phyloP scores from a whole-genome alignment of 2,329 filamentous ascomycete species.

The Fusarium sp. region DNA sequence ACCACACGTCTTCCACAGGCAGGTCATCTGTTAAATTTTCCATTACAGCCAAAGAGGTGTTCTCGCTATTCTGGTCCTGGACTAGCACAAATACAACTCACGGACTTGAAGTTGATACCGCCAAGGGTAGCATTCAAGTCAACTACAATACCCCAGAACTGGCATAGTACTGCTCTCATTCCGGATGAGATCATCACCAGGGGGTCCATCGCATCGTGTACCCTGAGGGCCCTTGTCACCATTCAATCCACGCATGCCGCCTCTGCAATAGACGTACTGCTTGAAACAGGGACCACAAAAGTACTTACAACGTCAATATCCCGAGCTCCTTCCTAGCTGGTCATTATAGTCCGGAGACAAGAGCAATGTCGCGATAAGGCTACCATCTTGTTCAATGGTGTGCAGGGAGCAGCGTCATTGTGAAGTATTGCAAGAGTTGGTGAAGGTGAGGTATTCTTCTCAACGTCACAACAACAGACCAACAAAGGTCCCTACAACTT shows the following conservation, averaged over 20 bases:
- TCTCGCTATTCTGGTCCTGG: not conserved
- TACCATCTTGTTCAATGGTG: slow-evolving; percentile 17
- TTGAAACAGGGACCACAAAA: slow-evolving; percentile 27
- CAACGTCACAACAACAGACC: not conserved
- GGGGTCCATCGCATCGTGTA: slow-evolving; percentile 9
- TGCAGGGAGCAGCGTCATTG: not conserved
- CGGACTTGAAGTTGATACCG: not conserved
- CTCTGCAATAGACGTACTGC: slow-evolving; percentile 13
- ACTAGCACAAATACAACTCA: slow-evolving; percentile 7
- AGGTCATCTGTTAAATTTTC: not conserved
- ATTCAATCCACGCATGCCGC: slow-evolving; percentile 5
- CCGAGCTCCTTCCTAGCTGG: slow-evolving; percentile 43
- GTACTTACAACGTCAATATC: slow-evolving; percentile 24
- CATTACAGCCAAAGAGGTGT: not conserved
- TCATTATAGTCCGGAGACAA: not conserved
- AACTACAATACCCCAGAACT: not conserved
- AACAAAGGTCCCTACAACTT: slow-evolving; percentile 23
- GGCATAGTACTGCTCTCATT: slow-evolving; percentile 6
- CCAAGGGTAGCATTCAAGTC: not conserved
- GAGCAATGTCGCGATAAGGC: slow-evolving; percentile 31
- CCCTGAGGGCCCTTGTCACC: slow-evolving; percentile 12
- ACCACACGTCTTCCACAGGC: not conserved
- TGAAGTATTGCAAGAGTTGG: not conserved
- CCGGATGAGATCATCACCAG: slow-evolving; percentile 29
- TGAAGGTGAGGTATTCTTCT: not conserved